Base-by-base conservation (phyloP, 2,329 filamentous ascomycete genomes). In the Xylaria digitata region DNA sequence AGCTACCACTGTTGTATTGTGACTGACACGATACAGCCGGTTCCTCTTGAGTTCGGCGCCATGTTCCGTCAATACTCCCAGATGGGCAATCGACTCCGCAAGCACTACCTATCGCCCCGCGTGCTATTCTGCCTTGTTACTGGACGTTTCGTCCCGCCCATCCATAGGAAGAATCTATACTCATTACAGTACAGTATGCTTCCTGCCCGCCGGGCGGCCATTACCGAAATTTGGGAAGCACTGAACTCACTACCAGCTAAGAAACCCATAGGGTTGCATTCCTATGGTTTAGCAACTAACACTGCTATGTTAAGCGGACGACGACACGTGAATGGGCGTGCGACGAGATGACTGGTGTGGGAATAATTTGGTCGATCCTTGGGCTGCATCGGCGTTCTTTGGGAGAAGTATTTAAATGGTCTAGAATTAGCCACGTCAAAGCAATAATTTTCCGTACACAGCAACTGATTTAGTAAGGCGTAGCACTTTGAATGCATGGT, bases 41-140 rank as follows among this genome's bases (percentile, higher is more conserved):
- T 97, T 6, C 95, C 96, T 2, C 87, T 99, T 6, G 90, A 92
- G 3, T 92, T 98, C 72, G 87, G 90, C n/a, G 92, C 92, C 74
- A 98, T 98, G 89, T 98, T 99, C 80, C 89, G 96, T 67, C 94
- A 98, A 75, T 99, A 99, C 81, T 97, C 96, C 76, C 94, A 97
- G 78, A 93, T 99, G 75, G 94, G 92, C 32, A 89, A 92, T 70
- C 93, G 96, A 54, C 93, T 99, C 69, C 90, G 93, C 64, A 97
- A 97, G 78, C 96, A 99, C 81, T 99, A 99, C 78, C 85, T 98
- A 49, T 95, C 94, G 0, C 93, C 93, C 0, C 88, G 90, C 15
- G 96, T 99, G 21, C 87, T 98, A 54, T 85, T 97, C 45, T 96
- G 93, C 74, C 89, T 99, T 1, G 84, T 94, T 26, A 97, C 93